Percentiles rank a stretch among this genome's conserved stretches.
These are phyloP conservation scores for Cotoneaster glaucophyllus DNA, from an alignment of 306 rosid species.

Conservation along the genomic window DNA sequence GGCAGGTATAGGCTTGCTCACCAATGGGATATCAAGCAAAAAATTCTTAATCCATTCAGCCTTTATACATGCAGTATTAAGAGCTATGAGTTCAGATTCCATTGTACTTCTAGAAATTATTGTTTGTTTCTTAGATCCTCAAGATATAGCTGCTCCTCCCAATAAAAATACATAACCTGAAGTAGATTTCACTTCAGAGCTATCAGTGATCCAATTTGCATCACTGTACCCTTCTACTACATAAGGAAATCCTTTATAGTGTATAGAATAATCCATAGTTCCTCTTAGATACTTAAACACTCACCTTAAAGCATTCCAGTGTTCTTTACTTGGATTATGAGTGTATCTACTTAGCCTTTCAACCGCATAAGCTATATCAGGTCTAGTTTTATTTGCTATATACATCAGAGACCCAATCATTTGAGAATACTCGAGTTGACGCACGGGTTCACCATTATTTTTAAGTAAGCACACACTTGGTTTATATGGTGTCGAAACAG, in stretches of 20 bases:
- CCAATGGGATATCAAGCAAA: neutral
- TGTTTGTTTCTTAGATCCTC: neutral
- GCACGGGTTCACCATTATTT: neutral
- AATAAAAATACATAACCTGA: neutral
- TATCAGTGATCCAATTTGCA: neutral
- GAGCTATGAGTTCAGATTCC: neutral
- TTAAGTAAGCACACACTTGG: neutral
- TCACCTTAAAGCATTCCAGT: neutral
- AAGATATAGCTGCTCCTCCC: neutral
- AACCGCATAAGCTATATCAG: neutral
- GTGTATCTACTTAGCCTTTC: neutral
- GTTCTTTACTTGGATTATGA: neutral
- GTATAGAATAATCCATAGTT: neutral
- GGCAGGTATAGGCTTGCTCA: neutral
- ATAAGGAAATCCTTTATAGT: neutral
- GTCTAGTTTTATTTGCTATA: neutral
- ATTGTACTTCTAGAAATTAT: neutral
- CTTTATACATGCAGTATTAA: neutral
- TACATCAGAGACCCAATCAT: neutral
- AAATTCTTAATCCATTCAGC: neutral
- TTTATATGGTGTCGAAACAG: neutral
- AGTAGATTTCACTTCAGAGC: neutral
- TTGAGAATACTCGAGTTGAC: neutral
- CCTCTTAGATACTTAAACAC: neutral
- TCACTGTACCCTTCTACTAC: neutral